Percentiles rank a stretch among this genome's conserved stretches.
These are phyloP conservation scores for Pyracantha coccinea DNA, from an alignment of 331 rosid species.

Conservation along the genomic window DNA sequence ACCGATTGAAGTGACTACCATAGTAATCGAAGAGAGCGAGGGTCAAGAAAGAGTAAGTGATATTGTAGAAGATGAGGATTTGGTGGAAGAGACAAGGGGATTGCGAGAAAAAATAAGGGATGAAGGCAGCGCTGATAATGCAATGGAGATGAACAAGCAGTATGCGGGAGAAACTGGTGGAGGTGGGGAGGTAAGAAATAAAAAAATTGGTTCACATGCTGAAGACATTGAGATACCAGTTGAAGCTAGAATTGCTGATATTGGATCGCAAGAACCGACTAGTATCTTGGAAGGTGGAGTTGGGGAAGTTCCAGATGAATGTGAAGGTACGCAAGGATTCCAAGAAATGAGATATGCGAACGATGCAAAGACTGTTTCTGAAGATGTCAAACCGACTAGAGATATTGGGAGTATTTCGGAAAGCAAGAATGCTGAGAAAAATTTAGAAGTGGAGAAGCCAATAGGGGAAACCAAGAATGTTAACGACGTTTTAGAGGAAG, in stretches of 20 bases:
- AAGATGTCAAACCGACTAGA: not conserved
- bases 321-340: not conserved
- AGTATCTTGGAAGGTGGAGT: not conserved
- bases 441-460: not conserved
- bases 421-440: constrained; percentile 6
- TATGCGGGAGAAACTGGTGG: not conserved
- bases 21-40: not conserved
- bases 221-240: constrained; percentile 3
- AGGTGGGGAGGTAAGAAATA: constrained; percentile 2
- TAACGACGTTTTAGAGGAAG: not conserved
- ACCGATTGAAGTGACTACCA: not conserved
- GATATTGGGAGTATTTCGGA: not conserved
- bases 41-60: not conserved
- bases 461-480: not conserved
- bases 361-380: not conserved
- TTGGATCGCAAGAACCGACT: not conserved
- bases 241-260: constrained; percentile 1
- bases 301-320: not conserved
- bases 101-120: constrained; percentile 41
- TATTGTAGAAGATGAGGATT: constrained; percentile 12
- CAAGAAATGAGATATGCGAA: not conserved
- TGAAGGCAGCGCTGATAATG: constrained; percentile 19
- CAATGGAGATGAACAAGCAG: not conserved
- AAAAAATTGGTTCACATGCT: not conserved
- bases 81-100: constrained; percentile 32